Evolutionary conservation across 495 filamentous ascomycete genomes (phyloP), one percentile per base, ranked within the genome.

Genomic region (Aspergillus steynii): DNA sequence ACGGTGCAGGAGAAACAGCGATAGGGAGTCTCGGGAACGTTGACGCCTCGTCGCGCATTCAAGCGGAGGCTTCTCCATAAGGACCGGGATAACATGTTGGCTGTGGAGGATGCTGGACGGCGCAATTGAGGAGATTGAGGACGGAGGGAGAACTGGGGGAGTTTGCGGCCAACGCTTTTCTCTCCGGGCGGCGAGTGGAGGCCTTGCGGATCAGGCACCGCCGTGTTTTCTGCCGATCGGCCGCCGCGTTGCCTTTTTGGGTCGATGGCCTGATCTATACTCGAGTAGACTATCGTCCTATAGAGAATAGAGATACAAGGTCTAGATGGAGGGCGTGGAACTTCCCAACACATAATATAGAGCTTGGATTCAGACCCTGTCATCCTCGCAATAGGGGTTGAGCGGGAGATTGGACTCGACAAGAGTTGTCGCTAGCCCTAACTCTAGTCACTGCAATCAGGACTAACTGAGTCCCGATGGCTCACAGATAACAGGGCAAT

Each of bases 1-100:
- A 65, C 61, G 27, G 84, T 78, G 71, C 80, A 83, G 49, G 84
- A 85, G 63, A 88, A 82, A 68, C 80, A 81, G 59, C 84, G 75
- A 65, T 82, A 81, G 45, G 77, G 74, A 29, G 70, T 68, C 14
- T 68, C 45, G 0, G 69, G 56, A 14, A 70, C 64, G 53, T 61
- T 62, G 6, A 67, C 57, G 56, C 69, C 69, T 58, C 68, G 71
- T 50, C 71, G 68, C 0, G 74, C 62, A 55, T 68, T 69, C 46
- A 68, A 60, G 60, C 72, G 69, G 65, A 79, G 49, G 46, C 67
- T 71, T 52, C 78, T 62, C 76, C 74, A 80, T 62, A 72, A 56
- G n/a, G 74, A 68, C 53, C 69, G 68, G 37, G 72, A 63, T 53
- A 69, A 64, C 66, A 69, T 69, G 55, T 66, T 14, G 55, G 29